Conservation (phyloP, 495 filamentous ascomycete genomes). For the Aspergillus baeticus region DNA sequence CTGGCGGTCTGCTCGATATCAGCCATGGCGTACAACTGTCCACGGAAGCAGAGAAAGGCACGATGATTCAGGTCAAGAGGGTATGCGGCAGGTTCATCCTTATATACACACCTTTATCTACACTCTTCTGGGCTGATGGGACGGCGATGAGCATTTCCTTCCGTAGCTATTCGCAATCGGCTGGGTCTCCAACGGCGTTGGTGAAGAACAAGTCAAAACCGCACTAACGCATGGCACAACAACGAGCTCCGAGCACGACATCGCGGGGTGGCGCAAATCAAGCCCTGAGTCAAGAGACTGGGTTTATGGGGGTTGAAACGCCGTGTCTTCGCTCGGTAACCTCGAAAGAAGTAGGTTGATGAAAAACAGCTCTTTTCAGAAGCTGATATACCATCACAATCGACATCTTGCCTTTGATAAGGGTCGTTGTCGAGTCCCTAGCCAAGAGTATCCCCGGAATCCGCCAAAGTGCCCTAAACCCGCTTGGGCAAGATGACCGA, state of each 20-base stretch:
- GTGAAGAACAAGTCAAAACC: background rate
- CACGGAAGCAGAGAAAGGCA: too few relatives aligned
- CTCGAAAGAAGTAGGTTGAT: background rate
- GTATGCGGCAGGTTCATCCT: background rate
- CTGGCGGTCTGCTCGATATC: slow-evolving; percentile 20
- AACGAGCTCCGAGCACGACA: slow-evolving; percentile 23
- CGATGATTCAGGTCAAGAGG: background rate
- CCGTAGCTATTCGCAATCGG: slow-evolving; percentile 8
- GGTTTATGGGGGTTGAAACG: too few relatives aligned
- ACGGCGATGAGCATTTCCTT: slow-evolving; percentile 3
- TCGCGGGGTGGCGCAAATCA: slow-evolving; percentile 11
- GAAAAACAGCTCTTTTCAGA: too few relatives aligned
- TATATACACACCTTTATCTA: slow-evolving; percentile 1
- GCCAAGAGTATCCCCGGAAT: too few relatives aligned
- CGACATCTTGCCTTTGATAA: too few relatives aligned
- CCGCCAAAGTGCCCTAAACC: background rate
- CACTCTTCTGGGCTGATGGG: background rate
- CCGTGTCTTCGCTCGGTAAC: too few relatives aligned
- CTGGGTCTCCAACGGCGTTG: background rate
- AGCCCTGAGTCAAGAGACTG: background rate
- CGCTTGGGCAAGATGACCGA: slow-evolving; percentile 1
- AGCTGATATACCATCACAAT: too few relatives aligned
- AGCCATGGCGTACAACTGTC: slow-evolving; percentile 2
- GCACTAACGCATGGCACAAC: slow-evolving; percentile 20
- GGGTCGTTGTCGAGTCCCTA: too few relatives aligned